phyloP scores from a whole-genome alignment of 2,329 filamentous ascomycete genomes.

The Simplicillium aogashimaense region DNA sequence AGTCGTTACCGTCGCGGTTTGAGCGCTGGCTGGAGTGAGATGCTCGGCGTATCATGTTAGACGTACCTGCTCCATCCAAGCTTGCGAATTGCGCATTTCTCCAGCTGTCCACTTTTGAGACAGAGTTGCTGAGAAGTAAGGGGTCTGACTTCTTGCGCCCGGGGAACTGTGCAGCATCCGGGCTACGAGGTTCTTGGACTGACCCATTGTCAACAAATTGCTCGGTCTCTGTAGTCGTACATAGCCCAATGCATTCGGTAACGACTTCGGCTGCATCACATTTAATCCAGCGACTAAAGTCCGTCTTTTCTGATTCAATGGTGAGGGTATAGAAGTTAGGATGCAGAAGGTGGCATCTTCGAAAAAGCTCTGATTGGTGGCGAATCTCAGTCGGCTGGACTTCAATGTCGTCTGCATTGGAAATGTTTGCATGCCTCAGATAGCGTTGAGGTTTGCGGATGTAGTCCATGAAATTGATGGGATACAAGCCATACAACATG shows the following conservation, averaged over 20 bases:
- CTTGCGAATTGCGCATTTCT: conserved; percentile 43
- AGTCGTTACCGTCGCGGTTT: conserved; percentile 33
- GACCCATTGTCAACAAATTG: conserved; percentile 13
- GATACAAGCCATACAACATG: conserved; percentile 73
- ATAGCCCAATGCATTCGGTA: conserved; percentile 68
- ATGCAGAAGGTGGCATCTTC: conserved; percentile 64
- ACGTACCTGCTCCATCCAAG: conserved; percentile 20
- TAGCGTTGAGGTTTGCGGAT: conserved; percentile 74
- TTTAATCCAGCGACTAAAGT: conserved; percentile 69
- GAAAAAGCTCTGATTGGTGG: conserved; percentile 64
- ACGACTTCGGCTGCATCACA: conserved; percentile 73
- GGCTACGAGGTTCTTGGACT: conserved; percentile 11
- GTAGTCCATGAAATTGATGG: conserved; percentile 79
- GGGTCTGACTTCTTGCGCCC: conserved; percentile 18
- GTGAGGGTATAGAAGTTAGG: conserved; percentile 79
- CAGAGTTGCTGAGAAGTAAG: conserved; percentile 29
- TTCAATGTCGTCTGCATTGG: conserved; percentile 63
- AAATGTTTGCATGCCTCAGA: conserved; percentile 61
- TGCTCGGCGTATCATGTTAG: conserved; percentile 23
- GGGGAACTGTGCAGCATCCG: conserved; percentile 19
- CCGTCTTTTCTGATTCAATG: conserved; percentile 68
- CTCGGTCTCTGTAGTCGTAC: conserved; percentile 20
- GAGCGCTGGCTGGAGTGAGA: conserved; percentile 45
- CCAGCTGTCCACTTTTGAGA: conserved; percentile 33
- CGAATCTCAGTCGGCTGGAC: conserved; percentile 70